These are phyloP conservation scores for Cryptosporidium muris DNA, from an alignment of 169 alveolate genomes.

Conservation along the genomic window DNA sequence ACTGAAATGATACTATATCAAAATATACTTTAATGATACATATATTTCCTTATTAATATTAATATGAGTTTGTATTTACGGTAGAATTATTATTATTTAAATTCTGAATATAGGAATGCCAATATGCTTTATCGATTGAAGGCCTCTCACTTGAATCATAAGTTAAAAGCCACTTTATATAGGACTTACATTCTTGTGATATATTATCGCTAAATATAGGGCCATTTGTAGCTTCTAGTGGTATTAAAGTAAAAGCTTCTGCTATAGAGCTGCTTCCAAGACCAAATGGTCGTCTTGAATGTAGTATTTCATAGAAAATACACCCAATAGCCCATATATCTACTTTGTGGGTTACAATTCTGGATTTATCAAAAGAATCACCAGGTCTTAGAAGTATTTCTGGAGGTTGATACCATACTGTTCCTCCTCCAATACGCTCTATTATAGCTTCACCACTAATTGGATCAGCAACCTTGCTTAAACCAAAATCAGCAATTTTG, in stretches of 20 bases:
- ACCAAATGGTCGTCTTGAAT: slow-evolving; percentile 77
- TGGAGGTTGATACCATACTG: slow-evolving; percentile 91
- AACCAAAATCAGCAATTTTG: slow-evolving; percentile 89
- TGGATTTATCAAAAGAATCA: slow-evolving; percentile 75
- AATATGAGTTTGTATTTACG: not conserved
- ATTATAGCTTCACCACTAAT: slow-evolving; percentile 66
- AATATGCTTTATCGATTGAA: slow-evolving; percentile 72
- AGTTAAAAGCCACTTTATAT: slow-evolving; percentile 74
- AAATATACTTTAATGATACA: not conserved
- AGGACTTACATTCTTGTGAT: slow-evolving; percentile 72
- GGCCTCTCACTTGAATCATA: slow-evolving; percentile 75
- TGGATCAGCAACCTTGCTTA: slow-evolving; percentile 76
- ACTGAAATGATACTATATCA: not conserved
- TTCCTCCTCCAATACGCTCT: slow-evolving; percentile 90
- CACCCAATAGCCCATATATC: slow-evolving; percentile 93
- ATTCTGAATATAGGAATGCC: slow-evolving; percentile 73
- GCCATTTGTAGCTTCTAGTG: slow-evolving; percentile 72
- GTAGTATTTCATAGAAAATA: slow-evolving; percentile 88
- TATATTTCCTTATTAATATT: not conserved
- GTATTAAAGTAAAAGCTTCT: slow-evolving; percentile 73
- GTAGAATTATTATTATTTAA: not conserved
- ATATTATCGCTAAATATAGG: slow-evolving; percentile 71
- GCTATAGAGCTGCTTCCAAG: slow-evolving; percentile 74
- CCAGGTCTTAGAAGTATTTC: slow-evolving; percentile 82
- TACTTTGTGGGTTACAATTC: slow-evolving; percentile 74